Conservation (phyloP, 352 stramenopile genomes). For the Globisporangium emineosum region DNA sequence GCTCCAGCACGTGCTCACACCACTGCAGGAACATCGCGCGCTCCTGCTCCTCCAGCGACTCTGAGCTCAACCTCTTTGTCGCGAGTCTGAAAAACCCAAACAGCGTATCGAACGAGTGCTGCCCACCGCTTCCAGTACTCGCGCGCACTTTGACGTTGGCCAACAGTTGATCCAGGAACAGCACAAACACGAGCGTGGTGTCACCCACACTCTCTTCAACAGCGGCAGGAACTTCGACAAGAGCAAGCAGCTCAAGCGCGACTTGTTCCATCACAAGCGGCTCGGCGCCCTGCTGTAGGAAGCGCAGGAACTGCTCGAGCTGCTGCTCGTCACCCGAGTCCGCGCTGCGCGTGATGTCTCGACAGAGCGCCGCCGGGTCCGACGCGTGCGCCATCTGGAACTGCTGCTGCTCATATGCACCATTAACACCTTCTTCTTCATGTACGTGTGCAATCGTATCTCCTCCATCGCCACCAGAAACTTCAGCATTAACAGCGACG, state of each 20-base stretch:
- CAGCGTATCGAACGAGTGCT: background rate
- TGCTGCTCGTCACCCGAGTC: background rate
- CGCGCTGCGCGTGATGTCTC: conserved; percentile 2
- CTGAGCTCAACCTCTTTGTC: conserved; percentile 2
- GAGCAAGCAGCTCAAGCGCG: background rate
- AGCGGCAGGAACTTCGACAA: background rate
- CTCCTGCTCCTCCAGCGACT: background rate
- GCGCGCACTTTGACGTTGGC: background rate
- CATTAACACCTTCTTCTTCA: background rate
- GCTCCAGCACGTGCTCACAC: conserved; percentile 13
- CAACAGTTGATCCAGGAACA: conserved; percentile 8
- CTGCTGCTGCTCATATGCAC: background rate
- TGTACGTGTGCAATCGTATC: background rate
- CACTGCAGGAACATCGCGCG: conserved; percentile 13
- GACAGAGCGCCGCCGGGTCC: conserved; percentile 5
- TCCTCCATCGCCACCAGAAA: background rate
- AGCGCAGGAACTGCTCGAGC: background rate
- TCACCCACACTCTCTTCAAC: background rate
- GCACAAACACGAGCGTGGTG: background rate
- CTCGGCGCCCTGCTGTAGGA: background rate
- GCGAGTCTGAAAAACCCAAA: background rate
- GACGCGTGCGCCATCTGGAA: background rate
- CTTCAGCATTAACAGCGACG: background rate
- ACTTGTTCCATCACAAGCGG: conserved; percentile 4
- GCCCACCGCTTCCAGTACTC: background rate